Percentiles rank a stretch among this genome's conserved stretches.
Conservation (phyloP, 2,329 filamentous ascomycete species). For the Cytospora schulzeri region DNA sequence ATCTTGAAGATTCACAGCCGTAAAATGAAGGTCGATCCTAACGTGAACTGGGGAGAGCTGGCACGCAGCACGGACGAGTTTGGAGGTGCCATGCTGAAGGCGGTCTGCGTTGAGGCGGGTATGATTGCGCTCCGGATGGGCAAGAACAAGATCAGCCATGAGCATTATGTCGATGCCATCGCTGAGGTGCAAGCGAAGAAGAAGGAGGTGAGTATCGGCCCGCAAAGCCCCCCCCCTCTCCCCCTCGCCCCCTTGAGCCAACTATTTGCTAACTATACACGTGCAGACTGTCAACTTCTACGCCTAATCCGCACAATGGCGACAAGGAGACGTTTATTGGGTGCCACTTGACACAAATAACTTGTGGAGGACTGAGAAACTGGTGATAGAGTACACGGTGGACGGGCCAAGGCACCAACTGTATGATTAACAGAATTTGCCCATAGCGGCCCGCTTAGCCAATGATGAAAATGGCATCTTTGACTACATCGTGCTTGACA, state of each 20-base stretch:
- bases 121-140: slow-evolving; percentile 97
- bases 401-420: slow-evolving; percentile 1
- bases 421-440: slow-evolving; percentile 13
- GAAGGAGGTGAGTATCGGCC: slow-evolving; percentile 68
- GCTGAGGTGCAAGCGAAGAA: slow-evolving; percentile 94
- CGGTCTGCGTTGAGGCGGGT: slow-evolving; percentile 96
- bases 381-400: slow-evolving; percentile 11
- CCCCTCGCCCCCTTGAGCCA: not conserved
- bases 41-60: slow-evolving; percentile 93
- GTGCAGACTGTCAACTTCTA: slow-evolving; percentile 60
- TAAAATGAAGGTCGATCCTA: slow-evolving; percentile 95
- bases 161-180: slow-evolving; percentile 98
- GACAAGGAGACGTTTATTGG: not conserved
- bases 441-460: not conserved
- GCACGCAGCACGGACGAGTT: slow-evolving; percentile 98
- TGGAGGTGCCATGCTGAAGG: slow-evolving; percentile 95
- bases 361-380: not conserved
- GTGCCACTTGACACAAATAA: not conserved
- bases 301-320: slow-evolving; percentile 40
- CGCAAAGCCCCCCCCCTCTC: not conserved
- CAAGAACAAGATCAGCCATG: slow-evolving; percentile 94
- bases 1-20: slow-evolving; percentile 96
- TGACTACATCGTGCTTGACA: not conserved
- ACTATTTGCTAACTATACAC: not conserved
- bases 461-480: not conserved